phyloP scores from a whole-genome alignment of 1,139 yeast genomes.

The Arxiozyma telluris region DNA sequence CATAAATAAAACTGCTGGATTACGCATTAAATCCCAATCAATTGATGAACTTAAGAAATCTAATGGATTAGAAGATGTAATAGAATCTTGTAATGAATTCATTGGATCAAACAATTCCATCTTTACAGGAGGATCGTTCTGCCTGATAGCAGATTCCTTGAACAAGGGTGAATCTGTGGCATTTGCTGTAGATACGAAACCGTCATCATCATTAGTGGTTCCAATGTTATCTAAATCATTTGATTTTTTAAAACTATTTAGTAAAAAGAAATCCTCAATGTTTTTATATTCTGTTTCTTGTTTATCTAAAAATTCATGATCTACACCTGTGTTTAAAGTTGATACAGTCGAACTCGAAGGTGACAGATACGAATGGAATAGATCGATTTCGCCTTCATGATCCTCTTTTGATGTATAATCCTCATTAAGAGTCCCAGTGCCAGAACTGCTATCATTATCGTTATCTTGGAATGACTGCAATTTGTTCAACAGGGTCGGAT shows the following conservation, averaged over 20 bases:
- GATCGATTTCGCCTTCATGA: neutral
- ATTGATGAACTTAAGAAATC: constrained; percentile 1
- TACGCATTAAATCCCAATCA: constrained; percentile 24
- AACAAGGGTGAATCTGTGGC: neutral
- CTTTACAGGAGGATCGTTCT: neutral
- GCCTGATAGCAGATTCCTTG: neutral
- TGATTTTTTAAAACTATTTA: neutral
- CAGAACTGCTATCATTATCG: neutral
- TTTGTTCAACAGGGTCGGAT: constrained; percentile 6
- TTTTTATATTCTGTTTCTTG: neutral
- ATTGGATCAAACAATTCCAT: constrained; percentile 2
- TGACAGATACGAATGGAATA: neutral
- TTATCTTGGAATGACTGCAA: neutral
- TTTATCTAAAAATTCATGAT: neutral
- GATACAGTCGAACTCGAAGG: neutral
- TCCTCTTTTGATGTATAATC: neutral
- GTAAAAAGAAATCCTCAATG: neutral
- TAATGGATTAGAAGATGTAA: neutral
- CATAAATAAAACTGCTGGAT: constrained; percentile 32
- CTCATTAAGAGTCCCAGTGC: neutral
- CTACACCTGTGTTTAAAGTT: neutral
- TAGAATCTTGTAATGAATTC: neutral
- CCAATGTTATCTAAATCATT: neutral
- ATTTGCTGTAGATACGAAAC: neutral
- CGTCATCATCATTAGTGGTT: no score